Conservation (phyloP, 257 asterid genomes). For the Solanum virginianum region DNA sequence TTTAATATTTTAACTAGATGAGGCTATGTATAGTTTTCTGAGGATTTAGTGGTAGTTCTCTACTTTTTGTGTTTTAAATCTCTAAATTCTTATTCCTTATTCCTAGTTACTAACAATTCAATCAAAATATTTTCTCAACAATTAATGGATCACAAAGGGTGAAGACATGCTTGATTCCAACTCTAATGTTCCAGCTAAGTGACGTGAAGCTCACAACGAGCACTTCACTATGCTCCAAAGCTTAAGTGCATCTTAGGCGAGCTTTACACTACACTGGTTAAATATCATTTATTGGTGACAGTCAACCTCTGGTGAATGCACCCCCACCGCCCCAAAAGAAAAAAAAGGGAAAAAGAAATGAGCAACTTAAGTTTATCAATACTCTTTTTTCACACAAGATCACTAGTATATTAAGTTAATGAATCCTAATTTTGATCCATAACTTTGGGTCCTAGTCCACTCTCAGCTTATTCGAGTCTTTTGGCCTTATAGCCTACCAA, state of each 20-base stretch:
- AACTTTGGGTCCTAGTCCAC: background rate
- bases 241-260: background rate
- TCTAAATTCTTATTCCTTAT: background rate
- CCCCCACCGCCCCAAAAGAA: background rate
- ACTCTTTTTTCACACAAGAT: background rate
- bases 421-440: background rate
- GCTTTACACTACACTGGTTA: background rate
- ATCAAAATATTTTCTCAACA: background rate
- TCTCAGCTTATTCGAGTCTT: background rate
- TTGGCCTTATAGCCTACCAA: background rate
- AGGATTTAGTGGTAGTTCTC: background rate
- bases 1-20: background rate
- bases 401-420: background rate
- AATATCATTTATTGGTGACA: background rate
- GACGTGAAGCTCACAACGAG: background rate
- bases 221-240: background rate
- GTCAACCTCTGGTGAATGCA: background rate
- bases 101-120: background rate
- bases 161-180: background rate
- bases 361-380: background rate
- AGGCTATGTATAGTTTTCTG: background rate
- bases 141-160: background rate
- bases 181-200: background rate
- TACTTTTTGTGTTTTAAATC: background rate
- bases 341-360: background rate